Evolutionary conservation across 306 rosid genomes (phyloP), one percentile per base, ranked within the genome.

Genomic region (Geum urbanum): DNA sequence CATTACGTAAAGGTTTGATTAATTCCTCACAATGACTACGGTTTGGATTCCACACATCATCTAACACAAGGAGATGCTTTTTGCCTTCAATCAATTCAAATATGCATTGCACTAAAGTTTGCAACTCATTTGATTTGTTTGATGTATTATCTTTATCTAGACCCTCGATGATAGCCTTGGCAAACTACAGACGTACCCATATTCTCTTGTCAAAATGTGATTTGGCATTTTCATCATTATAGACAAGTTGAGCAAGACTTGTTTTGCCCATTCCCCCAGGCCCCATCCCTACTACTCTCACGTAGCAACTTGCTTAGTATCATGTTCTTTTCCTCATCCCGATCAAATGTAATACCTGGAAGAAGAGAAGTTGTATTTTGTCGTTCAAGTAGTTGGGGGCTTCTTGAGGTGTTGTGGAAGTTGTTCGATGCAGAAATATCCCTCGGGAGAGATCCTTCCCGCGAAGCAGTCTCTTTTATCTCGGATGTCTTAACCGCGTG

Each of bases 11-110:
- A 44, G 40, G n/a, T 37, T 69, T 20, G 8, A 47, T 24, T 0
- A 69, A 4, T 24, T 15, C 48, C 1, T 69, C 61, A 63, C 70
- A 76, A 3, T 66, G 50, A 2, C 11, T 18, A 37, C 0, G 1
- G 0, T 56, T 45, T 43, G 65, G 56, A 5, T 5, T 14, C 79
- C 79, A 76, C 1, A 76, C 74, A 56, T 76, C 79, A 12, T 76
- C 74, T 49, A 69, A 20, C 14, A 75, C 74, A 13, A 75, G 74
- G 7, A 75, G 57, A 8, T 48, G 59, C 6, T 10, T 67, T 41
- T 32, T 41, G 0, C 16, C 65, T 19, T 16, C 4, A 16, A 68
- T 15, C 10, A 48, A 47, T 10, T 19, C 27, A 14, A 1, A 0
- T 5, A 69, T 66, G 4, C 24, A 0, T 0, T 0, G 1, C 5